Evolutionary conservation across 768 basidiomycete species (phyloP).

Genomic region (Tephrocybe sp.): DNA sequence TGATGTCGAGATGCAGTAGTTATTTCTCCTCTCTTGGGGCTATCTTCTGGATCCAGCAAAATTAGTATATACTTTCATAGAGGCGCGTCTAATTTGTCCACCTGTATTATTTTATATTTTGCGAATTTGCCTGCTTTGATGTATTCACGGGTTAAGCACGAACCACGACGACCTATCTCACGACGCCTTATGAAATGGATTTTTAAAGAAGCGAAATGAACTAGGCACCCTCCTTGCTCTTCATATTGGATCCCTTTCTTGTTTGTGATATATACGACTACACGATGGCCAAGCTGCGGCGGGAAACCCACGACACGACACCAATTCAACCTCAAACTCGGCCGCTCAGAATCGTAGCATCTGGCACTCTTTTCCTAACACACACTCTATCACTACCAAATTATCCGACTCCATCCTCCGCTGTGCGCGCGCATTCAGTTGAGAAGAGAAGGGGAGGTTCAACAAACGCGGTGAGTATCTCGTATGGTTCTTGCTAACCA

Average conservation of each 20-base stretch:
- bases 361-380: conserved; percentile 79
- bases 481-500: background rate
- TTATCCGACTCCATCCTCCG: conserved; percentile 58
- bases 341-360: conserved; percentile 73
- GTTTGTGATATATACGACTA: conserved; percentile 4
- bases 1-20: conserved; percentile 59
- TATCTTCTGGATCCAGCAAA: conserved; percentile 20
- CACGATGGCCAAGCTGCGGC: conserved; percentile 47
- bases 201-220: conserved; percentile 17
- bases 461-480: conserved; percentile 48
- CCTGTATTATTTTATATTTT: background rate
- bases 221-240: conserved; percentile 1
- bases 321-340: conserved; percentile 25
- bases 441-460: conserved; percentile 68
- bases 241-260: conserved; percentile 1
- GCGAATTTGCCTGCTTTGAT: background rate
- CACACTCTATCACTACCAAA: conserved; percentile 65
- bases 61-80: conserved; percentile 27
- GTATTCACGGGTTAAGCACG: background rate
- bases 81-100: background rate
- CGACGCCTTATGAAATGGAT: conserved; percentile 2
- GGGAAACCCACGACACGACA: conserved; percentile 36
- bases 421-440: conserved; percentile 72
- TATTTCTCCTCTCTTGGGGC: background rate
- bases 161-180: conserved; percentile 6